Conservation (phyloP, 495 filamentous ascomycete species). For the Penicillium egyptiacum region DNA sequence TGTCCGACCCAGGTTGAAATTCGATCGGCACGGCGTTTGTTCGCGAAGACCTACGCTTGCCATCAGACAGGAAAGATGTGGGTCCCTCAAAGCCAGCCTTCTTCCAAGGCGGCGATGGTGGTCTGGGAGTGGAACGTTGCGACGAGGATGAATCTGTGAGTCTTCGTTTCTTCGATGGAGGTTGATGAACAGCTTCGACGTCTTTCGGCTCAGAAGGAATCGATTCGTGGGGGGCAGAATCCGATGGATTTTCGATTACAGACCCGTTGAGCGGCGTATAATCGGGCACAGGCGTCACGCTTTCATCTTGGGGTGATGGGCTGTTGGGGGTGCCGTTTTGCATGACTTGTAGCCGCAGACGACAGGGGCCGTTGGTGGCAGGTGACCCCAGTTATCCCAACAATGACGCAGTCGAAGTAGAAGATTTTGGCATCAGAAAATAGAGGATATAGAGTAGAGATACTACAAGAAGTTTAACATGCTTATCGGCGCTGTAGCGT, state of each 20-base stretch:
- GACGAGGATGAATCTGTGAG: conserved; percentile 52
- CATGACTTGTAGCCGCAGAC: conserved; percentile 55
- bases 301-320: conserved; percentile 49
- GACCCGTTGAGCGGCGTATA: conserved; percentile 27
- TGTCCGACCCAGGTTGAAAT: conserved; percentile 64
- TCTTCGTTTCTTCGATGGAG: conserved; percentile 73
- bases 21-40: conserved; percentile 74
- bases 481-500: conserved; percentile 50
- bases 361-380: conserved; percentile 48
- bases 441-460: conserved; percentile 52
- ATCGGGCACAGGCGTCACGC: conserved; percentile 40
- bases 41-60: conserved; percentile 81
- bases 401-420: conserved; percentile 60
- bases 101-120: conserved; percentile 89
- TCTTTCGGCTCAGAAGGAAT: conserved; percentile 35
- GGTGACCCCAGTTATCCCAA: conserved; percentile 66
- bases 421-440: conserved; percentile 65
- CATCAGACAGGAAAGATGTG: conserved; percentile 77
- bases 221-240: conserved; percentile 31
- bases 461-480: conserved; percentile 61
- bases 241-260: conserved; percentile 25
- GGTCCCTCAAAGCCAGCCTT: conserved; percentile 82
- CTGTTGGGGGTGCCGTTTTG: conserved; percentile 56
- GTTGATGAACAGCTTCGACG: conserved; percentile 40
- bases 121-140: conserved; percentile 50